Conservation (phyloP, 768 basidiomycete species). For the Auriculariales sp. region DNA sequence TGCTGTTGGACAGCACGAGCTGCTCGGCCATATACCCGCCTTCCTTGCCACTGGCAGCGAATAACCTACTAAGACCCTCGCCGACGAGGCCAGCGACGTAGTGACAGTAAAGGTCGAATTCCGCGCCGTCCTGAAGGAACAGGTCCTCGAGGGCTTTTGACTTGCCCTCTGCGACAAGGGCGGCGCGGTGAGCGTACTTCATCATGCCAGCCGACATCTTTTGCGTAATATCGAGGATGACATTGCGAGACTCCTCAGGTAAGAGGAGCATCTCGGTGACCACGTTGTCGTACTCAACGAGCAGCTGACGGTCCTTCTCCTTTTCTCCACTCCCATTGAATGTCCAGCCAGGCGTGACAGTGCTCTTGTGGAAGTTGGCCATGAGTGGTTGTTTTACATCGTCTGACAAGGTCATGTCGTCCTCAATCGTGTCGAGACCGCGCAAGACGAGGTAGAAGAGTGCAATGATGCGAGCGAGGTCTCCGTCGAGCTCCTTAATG, state of each 20-base stretch:
- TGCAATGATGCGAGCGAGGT: conserved; percentile 83
- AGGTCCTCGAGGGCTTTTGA: conserved; percentile 58
- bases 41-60: conserved; percentile 77
- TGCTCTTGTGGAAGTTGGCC: conserved; percentile 66
- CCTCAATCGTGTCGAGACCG: conserved; percentile 93
- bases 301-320: conserved; percentile 77
- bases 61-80: conserved; percentile 83
- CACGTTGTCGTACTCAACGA: conserved; percentile 70
- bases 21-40: conserved; percentile 56
- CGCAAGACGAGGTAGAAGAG: conserved; percentile 90
- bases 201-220: conserved; percentile 97
- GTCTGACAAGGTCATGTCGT: conserved; percentile 93
- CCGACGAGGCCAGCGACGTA: conserved; percentile 97
- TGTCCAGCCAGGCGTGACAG: conserved; percentile 72
- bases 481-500: conserved; percentile 92
- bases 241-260: conserved; percentile 36
- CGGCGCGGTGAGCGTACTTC: conserved; percentile 77
- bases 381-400: conserved; percentile 75
- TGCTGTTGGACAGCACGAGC: conserved; percentile 79
- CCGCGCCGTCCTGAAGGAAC: conserved; percentile 20
- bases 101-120: conserved; percentile 97
- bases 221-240: conserved; percentile 67
- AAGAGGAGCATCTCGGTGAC: conserved; percentile 68
- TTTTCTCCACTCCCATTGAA: conserved; percentile 69
- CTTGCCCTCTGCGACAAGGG: conserved; percentile 36